Conservation (phyloP, 176 grass and related monocot species). For the Oryza officinalis region DNA sequence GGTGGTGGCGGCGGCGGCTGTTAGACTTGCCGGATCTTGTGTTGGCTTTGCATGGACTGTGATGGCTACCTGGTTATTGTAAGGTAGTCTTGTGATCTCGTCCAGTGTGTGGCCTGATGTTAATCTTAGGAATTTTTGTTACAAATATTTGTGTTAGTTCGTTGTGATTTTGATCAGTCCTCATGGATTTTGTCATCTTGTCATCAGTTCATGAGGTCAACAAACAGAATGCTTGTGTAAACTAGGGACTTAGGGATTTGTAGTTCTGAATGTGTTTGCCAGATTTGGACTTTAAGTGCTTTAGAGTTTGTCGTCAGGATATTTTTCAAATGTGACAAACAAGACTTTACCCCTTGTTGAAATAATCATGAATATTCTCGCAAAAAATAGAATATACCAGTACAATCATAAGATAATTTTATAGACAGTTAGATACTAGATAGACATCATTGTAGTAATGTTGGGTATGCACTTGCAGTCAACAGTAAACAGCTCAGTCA, state of each 20-base stretch:
- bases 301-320: not conserved
- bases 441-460: too few relatives aligned
- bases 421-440: too few relatives aligned
- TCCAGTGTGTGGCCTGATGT: not conserved
- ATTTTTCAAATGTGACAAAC: not conserved
- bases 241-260: not conserved
- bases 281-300: not conserved
- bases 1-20: not conserved
- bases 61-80: not conserved
- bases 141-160: not conserved
- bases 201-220: too few relatives aligned
- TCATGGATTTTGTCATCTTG: too few relatives aligned
- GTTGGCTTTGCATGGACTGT: not conserved
- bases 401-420: too few relatives aligned
- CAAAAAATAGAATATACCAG: too few relatives aligned
- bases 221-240: not conserved
- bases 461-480: too few relatives aligned
- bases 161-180: not conserved
- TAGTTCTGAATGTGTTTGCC: not conserved
- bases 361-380: too few relatives aligned
- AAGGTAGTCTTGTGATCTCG: not conserved
- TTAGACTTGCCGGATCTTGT: not conserved
- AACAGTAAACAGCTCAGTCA: too few relatives aligned
- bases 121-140: conserved; percentile 14
- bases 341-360: too few relatives aligned